Evolutionary conservation across 169 alveolate species (phyloP), one percentile per base, ranked within the genome.

Genomic region (Plasmodium knowlesi): DNA sequence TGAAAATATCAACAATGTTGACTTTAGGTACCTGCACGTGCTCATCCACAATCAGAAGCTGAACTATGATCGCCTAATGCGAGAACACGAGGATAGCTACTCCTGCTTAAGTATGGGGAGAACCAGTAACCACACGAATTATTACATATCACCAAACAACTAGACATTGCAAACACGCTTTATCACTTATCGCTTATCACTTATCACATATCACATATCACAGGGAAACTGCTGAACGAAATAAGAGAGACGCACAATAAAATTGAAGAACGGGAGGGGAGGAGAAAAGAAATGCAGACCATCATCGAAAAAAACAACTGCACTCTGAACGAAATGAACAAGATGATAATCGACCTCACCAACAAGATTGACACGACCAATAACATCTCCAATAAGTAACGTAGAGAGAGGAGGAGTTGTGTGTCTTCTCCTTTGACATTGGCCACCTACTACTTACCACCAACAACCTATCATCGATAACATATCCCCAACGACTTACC

Each of bases 161-260:
- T 6, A 30, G 50, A 25, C 50, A 73, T 1, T 1, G 39, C 3
- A 1, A 32, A 32, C 39, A 32, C 39, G 39, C 39, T 1, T 41
- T 8, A 2, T 41, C 2, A 41, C 53, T 43, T 43, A 8, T 73
- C 54, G 1, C 19, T 74, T 28, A 14, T 19, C 30, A n/a, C n/a
- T 30, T 3, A 30, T 5, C 46, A 0, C 30, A 30, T 74, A 30
- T 12, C 61, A 34, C 41, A 3, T 16, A 1, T 5, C 37, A 1
- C 19, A 89, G 94, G 94, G 37, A 89, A 89, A 19, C 57, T 89
- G 37, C 81, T 89, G 2, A 79, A 46, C 72, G 83, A 89, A 12
- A 14, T 89, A 12, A 89, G 82, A 25, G 41, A 39, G 73, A 79
- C 43, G 71, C 61, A 89, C n/a, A 50, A 25, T 6, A 39, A 79